Base-by-base conservation (phyloP, 1,139 yeast genomes). In the Debaryomycetaceae sp. region DNA sequence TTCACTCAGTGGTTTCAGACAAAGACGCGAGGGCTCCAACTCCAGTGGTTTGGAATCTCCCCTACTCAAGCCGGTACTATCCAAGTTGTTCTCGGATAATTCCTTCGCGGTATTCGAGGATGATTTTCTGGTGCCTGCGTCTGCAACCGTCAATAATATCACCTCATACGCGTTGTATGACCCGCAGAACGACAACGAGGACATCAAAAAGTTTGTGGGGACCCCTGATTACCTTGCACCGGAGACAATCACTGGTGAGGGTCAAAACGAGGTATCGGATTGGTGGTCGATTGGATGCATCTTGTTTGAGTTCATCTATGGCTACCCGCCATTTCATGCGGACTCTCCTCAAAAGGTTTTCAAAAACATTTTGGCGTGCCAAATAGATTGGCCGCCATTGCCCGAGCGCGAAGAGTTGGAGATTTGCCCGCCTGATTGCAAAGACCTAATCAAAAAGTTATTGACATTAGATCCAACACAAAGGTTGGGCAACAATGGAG, bases 251-350 rank as follows among this genome's bases (percentile, higher is more conserved):
- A 66, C 74, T 29, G 97, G 97, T 19, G 68, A 71, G 5, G 85
- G 86, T 0, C 96, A 91, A 52, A 86, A 81, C 40, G 91, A 81
- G 44, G 75, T 82, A 27, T 80, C 94, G 23, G 99, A 93, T 62
- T 93, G 98, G 98, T 93, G 98, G 98, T 85, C 97, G 2, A 74
- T 89, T 27, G 99, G 99, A 0, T 91, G 97, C 54, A 88, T 93
- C 12, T 59, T 89, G 38, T 93, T 91, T 63, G 99, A 93, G 53
- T 83, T 91, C 51, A 53, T 86, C 25, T 85, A 82, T 51, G 98
- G 98, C 0, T 84, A 79, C 49, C 96, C 98, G 1, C 99, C 99
- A 3, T 93, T 93, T 54, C 94, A 86, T 53, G 95, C 85, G 1
- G 65, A 67, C 5, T 70, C 89, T 1, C 95, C 96, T 0, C 85